A percentile compares a stretch with the other conserved stretches of the same genome.
Evolutionary conservation across 768 basidiomycete genomes (phyloP).

Genomic region (Floccularia luteovirens): DNA sequence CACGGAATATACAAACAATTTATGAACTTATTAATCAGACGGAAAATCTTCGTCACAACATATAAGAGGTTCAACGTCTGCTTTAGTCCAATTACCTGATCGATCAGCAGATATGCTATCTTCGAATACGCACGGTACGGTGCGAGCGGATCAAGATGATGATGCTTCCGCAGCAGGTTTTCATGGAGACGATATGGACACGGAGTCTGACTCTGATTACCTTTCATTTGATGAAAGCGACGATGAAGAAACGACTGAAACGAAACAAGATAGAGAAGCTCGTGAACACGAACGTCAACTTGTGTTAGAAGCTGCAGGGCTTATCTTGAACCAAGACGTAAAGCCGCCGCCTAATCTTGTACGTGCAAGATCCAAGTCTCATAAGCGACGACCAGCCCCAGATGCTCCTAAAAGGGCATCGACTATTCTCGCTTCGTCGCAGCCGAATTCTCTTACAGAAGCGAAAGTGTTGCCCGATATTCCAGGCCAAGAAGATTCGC

Average conservation of each 20-base stretch:
- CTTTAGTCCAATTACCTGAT: no score
- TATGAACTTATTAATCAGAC: slow-evolving; percentile 1
- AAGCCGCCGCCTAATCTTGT: slow-evolving; percentile 38
- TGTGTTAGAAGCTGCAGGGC: slow-evolving; percentile 84
- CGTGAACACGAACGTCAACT: slow-evolving; percentile 72
- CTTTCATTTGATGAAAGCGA: slow-evolving; percentile 29
- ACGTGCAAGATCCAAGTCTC: slow-evolving; percentile 17
- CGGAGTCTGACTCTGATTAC: slow-evolving; percentile 27
- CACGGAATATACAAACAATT: slow-evolving; percentile 11
- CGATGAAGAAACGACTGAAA: slow-evolving; percentile 28
- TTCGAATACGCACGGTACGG: no score
- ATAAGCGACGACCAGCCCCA: slow-evolving; percentile 42
- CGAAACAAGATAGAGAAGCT: slow-evolving; percentile 44
- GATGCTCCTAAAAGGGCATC: slow-evolving; percentile 33
- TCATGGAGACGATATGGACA: slow-evolving; percentile 21
- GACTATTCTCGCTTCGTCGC: neutral
- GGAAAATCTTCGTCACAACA: neutral
- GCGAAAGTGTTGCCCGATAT: neutral
- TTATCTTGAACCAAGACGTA: slow-evolving; percentile 63
- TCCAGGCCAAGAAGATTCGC: no score
- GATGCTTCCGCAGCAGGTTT: no score
- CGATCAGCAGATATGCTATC: no score
- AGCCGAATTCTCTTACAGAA: neutral
- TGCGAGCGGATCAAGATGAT: no score
- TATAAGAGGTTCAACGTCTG: neutral